Evolutionary conservation across 192 early-diverging fungal genomes (phyloP), one percentile per base, ranked within the genome.

Genomic region (Funneliformis geosporum): DNA sequence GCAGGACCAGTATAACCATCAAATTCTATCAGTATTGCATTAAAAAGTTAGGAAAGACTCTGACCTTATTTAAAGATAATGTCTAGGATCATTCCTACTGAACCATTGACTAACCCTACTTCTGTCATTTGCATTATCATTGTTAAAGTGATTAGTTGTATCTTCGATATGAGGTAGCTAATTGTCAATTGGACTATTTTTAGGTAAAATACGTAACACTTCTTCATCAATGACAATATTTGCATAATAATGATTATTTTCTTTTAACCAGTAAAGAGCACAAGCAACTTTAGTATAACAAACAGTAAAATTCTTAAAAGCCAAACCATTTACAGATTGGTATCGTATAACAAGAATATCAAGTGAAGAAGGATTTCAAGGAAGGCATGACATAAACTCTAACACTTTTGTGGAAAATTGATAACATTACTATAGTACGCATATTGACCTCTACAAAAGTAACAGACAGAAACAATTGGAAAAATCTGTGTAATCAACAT

Each of bases 201-300:
- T 3, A 9, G 21, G 3, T 55, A 73, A 73, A 11, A 44, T 25
- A 25, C 50, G 43, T 4, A 73, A 43, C 1, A 38, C n/a, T 33
- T 73, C n/a, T 33, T 43, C 33, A 73, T 73, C 43, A 23, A 73
- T 73, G 23, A 44, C 50, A 39, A 73, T 73, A 42, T 73, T 43
- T 2, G 33, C 33, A 2, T 33, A 33, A 33, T 33, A 33, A 33
- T 0, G 11, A 12, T 70, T 43, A 10, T 70, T 70, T 40, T 40
- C 38, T 38, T 69, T 69, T 43, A 70, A 47, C 11, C 46, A 47
- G 46, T 47, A 47, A 47, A 47, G 46, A 12, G 11, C 11, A 12
- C 10, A 11, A 12, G 46, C 2, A 47, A 47, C 46, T 47, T 47
- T 47, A 12, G 11, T 11, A 47, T 47, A 12, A 1, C 10, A 47